These are phyloP conservation scores for Phytophthora hybrid DNA, from an alignment of 352 stramenopile genomes.

Conservation along the genomic window DNA sequence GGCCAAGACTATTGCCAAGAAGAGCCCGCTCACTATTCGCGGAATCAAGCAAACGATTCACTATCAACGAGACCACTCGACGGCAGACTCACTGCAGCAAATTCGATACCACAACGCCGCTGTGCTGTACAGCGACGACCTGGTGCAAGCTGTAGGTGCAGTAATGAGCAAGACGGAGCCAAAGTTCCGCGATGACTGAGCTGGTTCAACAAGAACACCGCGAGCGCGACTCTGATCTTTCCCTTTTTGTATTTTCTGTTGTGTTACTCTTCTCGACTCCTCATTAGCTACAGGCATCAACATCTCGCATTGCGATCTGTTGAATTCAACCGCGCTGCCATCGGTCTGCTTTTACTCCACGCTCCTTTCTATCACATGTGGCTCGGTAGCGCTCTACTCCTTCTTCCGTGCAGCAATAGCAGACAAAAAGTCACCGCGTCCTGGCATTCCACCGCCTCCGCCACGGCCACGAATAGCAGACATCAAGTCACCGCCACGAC, in stretches of 20 bases:
- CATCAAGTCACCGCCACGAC: constrained; percentile 60
- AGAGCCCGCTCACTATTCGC: constrained; percentile 88
- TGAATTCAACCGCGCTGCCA: constrained; percentile 9
- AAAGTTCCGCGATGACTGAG: constrained; percentile 73
- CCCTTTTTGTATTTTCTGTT: constrained; percentile 32
- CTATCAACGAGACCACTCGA: constrained; percentile 89
- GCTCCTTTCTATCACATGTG: constrained; percentile 39
- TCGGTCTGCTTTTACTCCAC: constrained; percentile 23
- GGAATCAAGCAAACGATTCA: constrained; percentile 91
- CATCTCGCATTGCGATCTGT: constrained; percentile 6
- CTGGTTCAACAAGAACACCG: constrained; percentile 2
- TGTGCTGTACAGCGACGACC: constrained; percentile 87
- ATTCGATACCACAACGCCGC: constrained; percentile 88
- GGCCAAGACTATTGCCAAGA: constrained; percentile 73
- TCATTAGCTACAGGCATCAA: constrained; percentile 29
- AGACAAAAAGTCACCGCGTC: constrained; percentile 61
- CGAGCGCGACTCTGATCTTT: constrained; percentile 15
- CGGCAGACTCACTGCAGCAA: constrained; percentile 76
- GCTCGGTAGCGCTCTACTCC: constrained; percentile 36
- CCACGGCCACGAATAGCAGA: constrained; percentile 63
- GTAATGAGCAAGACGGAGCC: constrained; percentile 75
- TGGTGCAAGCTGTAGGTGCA: constrained; percentile 76
- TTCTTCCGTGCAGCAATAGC: constrained; percentile 77
- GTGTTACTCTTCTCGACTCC: constrained; percentile 21
- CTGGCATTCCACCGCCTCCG: constrained; percentile 29